Percentiles rank a stretch among this genome's conserved stretches.
phyloP scores from a whole-genome alignment of 108 stramenopile genomes.

The Stephanodiscus minutulus region DNA sequence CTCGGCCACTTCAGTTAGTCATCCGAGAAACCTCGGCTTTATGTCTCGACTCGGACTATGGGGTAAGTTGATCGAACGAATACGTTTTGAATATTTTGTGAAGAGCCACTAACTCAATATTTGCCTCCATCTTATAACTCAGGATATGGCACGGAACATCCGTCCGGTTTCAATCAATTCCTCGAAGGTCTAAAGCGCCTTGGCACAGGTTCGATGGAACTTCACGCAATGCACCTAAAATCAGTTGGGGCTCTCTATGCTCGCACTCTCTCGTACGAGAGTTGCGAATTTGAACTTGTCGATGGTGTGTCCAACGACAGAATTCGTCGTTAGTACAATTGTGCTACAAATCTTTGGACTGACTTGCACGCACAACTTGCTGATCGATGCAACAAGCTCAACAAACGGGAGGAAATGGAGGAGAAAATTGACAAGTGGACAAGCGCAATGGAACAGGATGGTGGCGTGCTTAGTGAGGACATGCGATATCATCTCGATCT shows the following conservation, averaged over 20 bases:
- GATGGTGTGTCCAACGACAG: conserved; percentile 36
- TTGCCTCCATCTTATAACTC: too few relatives aligned
- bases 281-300: conserved; percentile 65
- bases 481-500: conserved; percentile 14
- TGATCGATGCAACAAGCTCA: conserved; percentile 25
- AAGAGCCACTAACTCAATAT: too few relatives aligned
- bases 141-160: conserved; percentile 48
- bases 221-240: conserved; percentile 75
- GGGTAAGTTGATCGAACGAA: too few relatives aligned
- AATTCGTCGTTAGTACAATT: conserved; percentile 43
- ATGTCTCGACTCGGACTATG: conserved; percentile 70
- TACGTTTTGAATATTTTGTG: too few relatives aligned
- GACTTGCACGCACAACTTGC: conserved; percentile 34
- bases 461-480: conserved; percentile 16
- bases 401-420: neutral
- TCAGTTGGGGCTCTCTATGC: conserved; percentile 51
- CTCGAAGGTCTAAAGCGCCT: conserved; percentile 45
- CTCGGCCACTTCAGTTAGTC: conserved; percentile 54
- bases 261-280: conserved; percentile 64
- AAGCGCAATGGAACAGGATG: too few relatives aligned
- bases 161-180: conserved; percentile 57
- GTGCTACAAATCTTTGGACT: conserved; percentile 61
- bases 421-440: too few relatives aligned
- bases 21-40: conserved; percentile 65
- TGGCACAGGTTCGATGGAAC: conserved; percentile 72